phyloP scores from a whole-genome alignment of 257 asterid genomes.

The Verbascum thapsus region DNA sequence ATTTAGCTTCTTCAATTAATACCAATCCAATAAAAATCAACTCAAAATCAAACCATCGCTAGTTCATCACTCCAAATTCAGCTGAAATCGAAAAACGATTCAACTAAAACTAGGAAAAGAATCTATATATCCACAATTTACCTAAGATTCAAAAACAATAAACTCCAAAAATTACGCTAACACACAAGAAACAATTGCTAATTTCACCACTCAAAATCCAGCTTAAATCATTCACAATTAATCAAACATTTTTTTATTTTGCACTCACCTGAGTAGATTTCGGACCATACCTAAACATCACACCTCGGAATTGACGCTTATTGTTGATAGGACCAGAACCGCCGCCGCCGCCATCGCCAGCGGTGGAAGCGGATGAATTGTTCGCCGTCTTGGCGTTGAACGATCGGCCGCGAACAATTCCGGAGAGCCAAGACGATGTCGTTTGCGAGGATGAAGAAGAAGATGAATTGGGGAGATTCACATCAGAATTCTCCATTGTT shows the following conservation, averaged over 20 bases:
- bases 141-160: no score
- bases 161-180: no score
- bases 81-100: no score
- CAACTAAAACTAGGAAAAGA: no score
- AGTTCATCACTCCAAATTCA: no score
- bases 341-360: slow-evolving; percentile 16
- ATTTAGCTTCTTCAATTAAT: not conserved
- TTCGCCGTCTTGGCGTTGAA: slow-evolving; percentile 39
- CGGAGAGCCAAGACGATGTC: slow-evolving; percentile 58
- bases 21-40: no score
- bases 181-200: no score
- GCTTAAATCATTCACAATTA: not conserved
- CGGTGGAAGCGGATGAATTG: slow-evolving; percentile 26
- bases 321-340: slow-evolving; percentile 41
- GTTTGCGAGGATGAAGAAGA: slow-evolving; percentile 29
- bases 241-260: not conserved
- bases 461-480: slow-evolving; percentile 48
- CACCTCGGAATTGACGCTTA: slow-evolving; percentile 55
- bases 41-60: no score
- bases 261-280: slow-evolving; percentile 52
- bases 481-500: slow-evolving; percentile 16
- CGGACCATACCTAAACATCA: slow-evolving; percentile 64
- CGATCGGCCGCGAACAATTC: slow-evolving; percentile 62
- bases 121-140: no score
- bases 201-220: not conserved